Evolutionary conservation across 176 grass and related monocot species (phyloP).

Genomic region (Oryza rufipogon): DNA sequence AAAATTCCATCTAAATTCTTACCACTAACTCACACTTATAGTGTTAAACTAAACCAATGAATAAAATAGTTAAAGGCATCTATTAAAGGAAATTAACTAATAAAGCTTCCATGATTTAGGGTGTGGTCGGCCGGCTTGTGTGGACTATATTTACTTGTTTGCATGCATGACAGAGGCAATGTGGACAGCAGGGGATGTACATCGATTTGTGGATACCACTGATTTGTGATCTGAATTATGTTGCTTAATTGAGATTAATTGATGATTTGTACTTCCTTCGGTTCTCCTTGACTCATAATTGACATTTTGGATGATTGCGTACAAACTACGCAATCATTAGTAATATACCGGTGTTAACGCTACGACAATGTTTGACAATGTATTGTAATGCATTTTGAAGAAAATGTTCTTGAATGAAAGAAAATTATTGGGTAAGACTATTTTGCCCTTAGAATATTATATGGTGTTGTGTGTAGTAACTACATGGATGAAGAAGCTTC

Average conservation of each 20-base stretch:
- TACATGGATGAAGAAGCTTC: too few species aligned
- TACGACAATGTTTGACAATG: too few species aligned
- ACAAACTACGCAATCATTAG: too few species aligned
- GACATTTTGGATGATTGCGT: too few species aligned
- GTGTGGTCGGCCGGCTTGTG: neutral
- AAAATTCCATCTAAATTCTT: neutral
- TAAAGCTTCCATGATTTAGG: conserved; percentile 13
- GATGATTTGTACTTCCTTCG: neutral
- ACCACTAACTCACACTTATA: neutral
- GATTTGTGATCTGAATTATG: neutral
- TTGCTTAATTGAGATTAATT: neutral
- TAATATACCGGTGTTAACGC: too few species aligned
- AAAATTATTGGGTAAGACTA: too few species aligned
- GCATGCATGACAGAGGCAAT: neutral
- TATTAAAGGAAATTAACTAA: neutral
- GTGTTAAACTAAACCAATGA: neutral
- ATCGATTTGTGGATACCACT: neutral
- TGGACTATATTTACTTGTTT: neutral
- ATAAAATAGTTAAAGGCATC: conserved; percentile 1
- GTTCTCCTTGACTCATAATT: too few species aligned
- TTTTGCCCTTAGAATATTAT: too few species aligned
- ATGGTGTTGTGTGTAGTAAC: too few species aligned
- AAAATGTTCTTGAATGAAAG: too few species aligned
- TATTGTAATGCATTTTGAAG: too few species aligned
- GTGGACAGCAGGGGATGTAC: neutral